Evolutionary conservation across 345 rosid species (phyloP).

Genomic region (Diplotaxis tenuifolia): DNA sequence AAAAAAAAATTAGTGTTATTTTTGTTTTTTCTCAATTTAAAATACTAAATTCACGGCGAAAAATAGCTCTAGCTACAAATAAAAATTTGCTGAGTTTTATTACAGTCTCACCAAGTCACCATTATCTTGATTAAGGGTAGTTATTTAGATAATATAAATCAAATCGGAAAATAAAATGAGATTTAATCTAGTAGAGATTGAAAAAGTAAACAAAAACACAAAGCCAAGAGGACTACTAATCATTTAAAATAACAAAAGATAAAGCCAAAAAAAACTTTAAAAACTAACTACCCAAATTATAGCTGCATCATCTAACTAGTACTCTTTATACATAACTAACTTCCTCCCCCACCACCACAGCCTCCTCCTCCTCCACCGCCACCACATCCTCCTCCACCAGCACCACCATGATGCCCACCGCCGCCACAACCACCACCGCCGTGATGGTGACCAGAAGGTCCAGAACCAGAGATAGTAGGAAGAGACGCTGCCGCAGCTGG

Average conservation of each 20-base stretch:
- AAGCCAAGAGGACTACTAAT: neutral
- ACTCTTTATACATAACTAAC: constrained; percentile 1
- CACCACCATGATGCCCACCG: neutral
- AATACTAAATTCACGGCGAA: too few species aligned
- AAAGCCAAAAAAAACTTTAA: neutral
- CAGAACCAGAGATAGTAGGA: constrained; percentile 14
- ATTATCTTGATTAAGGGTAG: neutral
- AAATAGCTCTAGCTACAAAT: too few species aligned
- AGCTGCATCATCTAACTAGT: neutral
- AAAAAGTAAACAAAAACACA: neutral
- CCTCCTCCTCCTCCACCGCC: neutral
- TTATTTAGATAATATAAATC: neutral
- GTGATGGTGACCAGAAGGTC: neutral
- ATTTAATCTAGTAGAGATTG: neutral
- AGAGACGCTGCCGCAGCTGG: constrained; percentile 28
- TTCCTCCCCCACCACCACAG: neutral
- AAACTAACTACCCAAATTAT: neutral
- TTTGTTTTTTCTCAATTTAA: too few species aligned
- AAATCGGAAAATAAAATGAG: neutral
- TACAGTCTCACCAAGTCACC: neutral
- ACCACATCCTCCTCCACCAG: neutral
- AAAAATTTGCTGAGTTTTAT: too few species aligned
- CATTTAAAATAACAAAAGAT: too few species aligned
- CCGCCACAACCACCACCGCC: constrained; percentile 1
- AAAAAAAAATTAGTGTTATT: too few species aligned